These are phyloP conservation scores for Metschnikowia proteae DNA, from an alignment of 805 yeast species.

Conservation along the genomic window DNA sequence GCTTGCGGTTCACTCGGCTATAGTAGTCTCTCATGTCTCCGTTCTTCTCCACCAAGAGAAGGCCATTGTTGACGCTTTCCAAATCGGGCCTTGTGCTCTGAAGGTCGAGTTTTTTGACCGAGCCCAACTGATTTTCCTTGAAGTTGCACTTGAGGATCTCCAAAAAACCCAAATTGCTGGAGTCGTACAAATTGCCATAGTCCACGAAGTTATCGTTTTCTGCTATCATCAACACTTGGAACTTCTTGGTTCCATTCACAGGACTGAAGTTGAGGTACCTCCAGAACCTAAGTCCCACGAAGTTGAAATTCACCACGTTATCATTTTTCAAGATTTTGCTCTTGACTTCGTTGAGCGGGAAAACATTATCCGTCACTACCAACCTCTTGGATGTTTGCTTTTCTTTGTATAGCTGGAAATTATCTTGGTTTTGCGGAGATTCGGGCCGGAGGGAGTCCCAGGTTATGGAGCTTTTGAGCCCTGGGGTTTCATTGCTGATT, in stretches of 20 bases:
- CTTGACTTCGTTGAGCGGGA: slow-evolving; percentile 25
- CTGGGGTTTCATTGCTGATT: slow-evolving; percentile 24
- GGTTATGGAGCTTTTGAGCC: background rate
- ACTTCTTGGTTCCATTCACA: slow-evolving; percentile 44
- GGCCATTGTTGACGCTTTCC: slow-evolving; percentile 29
- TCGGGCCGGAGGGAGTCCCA: slow-evolving; percentile 34
- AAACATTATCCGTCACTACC: slow-evolving; percentile 20
- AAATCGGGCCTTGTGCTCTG: slow-evolving; percentile 25
- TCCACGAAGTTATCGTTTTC: slow-evolving; percentile 19
- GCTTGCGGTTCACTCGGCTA: slow-evolving; percentile 26
- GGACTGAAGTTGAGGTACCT: slow-evolving; percentile 57
- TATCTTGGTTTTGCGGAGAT: slow-evolving; percentile 15
- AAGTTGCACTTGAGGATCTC: slow-evolving; percentile 42
- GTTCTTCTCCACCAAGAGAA: slow-evolving; percentile 22
- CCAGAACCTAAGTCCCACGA: slow-evolving; percentile 51
- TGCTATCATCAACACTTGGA: slow-evolving; percentile 48
- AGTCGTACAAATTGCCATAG: slow-evolving; percentile 20
- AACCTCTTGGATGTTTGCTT: slow-evolving; percentile 7
- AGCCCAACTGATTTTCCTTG: slow-evolving; percentile 48
- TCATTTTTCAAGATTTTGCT: slow-evolving; percentile 32
- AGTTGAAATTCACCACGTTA: slow-evolving; percentile 42
- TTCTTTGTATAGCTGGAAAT: slow-evolving; percentile 20
- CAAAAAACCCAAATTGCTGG: slow-evolving; percentile 35
- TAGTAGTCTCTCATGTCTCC: slow-evolving; percentile 26
- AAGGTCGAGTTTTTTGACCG: slow-evolving; percentile 30